These are phyloP conservation scores for Olyra latifolia DNA, from an alignment of 176 grass and related monocot genomes.

Conservation along the genomic window DNA sequence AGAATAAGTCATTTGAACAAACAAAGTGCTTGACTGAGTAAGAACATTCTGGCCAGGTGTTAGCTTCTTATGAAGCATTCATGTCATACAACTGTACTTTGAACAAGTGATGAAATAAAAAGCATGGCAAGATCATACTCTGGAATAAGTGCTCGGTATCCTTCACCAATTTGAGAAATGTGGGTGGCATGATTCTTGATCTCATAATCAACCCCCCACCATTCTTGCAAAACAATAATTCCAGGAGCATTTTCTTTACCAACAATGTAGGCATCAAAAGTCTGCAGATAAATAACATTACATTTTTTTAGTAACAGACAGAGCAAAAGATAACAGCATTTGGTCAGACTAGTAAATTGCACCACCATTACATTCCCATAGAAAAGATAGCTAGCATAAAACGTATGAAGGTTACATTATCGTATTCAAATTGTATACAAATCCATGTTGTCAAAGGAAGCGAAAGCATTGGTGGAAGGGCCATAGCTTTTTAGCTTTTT, in stretches of 20 bases:
- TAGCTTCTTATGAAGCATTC: neutral
- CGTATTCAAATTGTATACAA: neutral
- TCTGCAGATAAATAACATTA: constrained; percentile 39
- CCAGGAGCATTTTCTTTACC: constrained; percentile 96
- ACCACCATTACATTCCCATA: neutral
- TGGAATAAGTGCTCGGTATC: constrained; percentile 93
- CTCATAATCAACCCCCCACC: constrained; percentile 98
- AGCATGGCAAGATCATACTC: constrained; percentile 52
- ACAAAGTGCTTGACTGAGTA: neutral
- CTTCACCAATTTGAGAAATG: constrained; percentile 84
- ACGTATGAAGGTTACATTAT: neutral
- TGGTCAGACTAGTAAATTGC: neutral
- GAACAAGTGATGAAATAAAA: constrained; percentile 25
- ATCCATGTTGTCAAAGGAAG: neutral
- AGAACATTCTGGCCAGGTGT: neutral
- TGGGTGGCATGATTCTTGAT: constrained; percentile 87
- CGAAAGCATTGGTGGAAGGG: neutral
- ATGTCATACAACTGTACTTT: neutral
- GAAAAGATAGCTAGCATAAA: neutral
- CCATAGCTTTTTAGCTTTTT: too few relatives aligned
- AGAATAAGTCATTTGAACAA: neutral
- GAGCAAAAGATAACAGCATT: constrained; percentile 1
- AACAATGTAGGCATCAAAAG: constrained; percentile 86
- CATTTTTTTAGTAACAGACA: neutral
- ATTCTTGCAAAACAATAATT: constrained; percentile 94